phyloP scores from a whole-genome alignment of 179 eudicot species.

The Heliamphora pulchella region DNA sequence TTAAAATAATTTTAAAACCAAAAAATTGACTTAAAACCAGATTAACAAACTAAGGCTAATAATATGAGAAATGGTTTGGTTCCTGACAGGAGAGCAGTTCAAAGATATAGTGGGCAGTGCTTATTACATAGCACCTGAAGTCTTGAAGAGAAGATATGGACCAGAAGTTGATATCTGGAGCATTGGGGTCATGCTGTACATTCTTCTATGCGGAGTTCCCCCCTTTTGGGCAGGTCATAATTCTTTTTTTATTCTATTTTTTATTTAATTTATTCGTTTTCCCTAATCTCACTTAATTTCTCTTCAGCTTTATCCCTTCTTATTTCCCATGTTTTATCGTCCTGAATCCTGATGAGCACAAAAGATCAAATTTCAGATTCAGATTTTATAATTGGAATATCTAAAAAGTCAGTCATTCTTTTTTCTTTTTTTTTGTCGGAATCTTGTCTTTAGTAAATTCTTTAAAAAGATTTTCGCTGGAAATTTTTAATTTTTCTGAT shows the following conservation, averaged over 20 bases:
- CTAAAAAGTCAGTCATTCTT: background rate
- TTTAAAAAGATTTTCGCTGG: background rate
- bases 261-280: too few species aligned
- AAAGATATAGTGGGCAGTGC: conserved; percentile 47
- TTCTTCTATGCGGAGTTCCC: conserved; percentile 41
- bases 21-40: too few species aligned
- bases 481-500: too few species aligned
- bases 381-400: too few species aligned
- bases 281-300: too few species aligned
- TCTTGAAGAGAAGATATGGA: conserved; percentile 39
- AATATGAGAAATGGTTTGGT: background rate
- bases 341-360: background rate
- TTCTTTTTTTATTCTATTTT: too few species aligned
- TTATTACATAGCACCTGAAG: conserved; percentile 44
- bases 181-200: conserved; percentile 42
- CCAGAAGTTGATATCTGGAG: conserved; percentile 49
- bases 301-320: too few species aligned
- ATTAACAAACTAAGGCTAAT: too few species aligned
- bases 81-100: conserved; percentile 28
- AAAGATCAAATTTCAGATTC: background rate
- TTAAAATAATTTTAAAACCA: background rate
- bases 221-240: conserved; percentile 46
- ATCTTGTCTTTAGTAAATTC: background rate
- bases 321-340: too few species aligned
- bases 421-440: background rate